Percentiles rank a stretch among this genome's conserved stretches.
Evolutionary conservation across 257 asterid species (phyloP).

Genomic region (Penstemon barbatus): DNA sequence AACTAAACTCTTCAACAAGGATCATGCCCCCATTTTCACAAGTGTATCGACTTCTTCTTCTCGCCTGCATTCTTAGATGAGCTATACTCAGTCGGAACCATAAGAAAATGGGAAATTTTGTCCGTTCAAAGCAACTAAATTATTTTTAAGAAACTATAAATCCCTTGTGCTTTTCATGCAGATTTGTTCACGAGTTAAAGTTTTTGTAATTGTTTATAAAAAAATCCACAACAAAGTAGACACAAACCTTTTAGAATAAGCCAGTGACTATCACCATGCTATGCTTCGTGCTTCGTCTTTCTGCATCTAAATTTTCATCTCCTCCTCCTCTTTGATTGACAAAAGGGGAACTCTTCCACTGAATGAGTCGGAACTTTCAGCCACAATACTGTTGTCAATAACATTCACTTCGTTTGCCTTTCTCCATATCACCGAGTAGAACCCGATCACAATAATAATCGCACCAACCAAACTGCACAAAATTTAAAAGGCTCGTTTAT

Average conservation of each 20-base stretch:
- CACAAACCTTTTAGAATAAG: conserved; percentile 27
- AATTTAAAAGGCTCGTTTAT: neutral
- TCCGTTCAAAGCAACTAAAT: too few species aligned
- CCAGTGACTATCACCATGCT: conserved; percentile 8
- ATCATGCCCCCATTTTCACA: too few species aligned
- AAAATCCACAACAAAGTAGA: conserved; percentile 17
- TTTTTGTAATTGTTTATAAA: neutral
- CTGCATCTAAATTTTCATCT: conserved; percentile 27
- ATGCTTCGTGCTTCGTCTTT: neutral
- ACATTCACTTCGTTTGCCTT: conserved; percentile 57
- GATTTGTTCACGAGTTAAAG: neutral
- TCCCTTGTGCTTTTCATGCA: neutral
- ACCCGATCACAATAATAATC: conserved; percentile 64
- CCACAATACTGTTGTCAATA: conserved; percentile 22
- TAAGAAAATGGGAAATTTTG: too few species aligned
- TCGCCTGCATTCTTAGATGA: too few species aligned
- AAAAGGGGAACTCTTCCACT: conserved; percentile 43
- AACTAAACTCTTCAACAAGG: too few species aligned
- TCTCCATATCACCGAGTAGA: conserved; percentile 97
- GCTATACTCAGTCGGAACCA: too few species aligned
- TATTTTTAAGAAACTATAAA: too few species aligned
- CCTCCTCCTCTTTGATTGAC: conserved; percentile 24
- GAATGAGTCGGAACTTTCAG: too few species aligned
- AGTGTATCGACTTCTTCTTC: too few species aligned
- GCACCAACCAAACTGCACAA: conserved; percentile 75